A percentile compares a stretch with the other conserved stretches of the same genome.
phyloP scores from a whole-genome alignment of 345 rosid genomes.

The Aquilaria yunnanensis region DNA sequence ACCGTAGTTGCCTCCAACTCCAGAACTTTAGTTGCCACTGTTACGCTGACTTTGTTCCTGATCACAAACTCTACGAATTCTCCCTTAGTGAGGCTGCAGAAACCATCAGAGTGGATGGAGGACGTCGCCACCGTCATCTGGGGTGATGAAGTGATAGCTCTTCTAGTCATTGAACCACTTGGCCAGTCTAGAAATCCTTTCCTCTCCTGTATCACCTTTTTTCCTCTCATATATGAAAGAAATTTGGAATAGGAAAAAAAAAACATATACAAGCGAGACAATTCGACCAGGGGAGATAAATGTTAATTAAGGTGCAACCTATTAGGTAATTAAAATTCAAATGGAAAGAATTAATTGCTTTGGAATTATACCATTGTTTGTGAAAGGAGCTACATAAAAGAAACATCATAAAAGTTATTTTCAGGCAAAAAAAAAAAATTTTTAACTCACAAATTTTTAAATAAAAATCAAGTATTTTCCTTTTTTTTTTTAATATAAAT shows the following conservation, averaged over 20 bases:
- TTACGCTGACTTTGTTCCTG: slow-evolving; percentile 31
- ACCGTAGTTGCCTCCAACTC: slow-evolving; percentile 25
- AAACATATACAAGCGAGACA: slow-evolving; percentile 5
- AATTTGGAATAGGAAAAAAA: not conserved
- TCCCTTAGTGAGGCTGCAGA: slow-evolving; percentile 56
- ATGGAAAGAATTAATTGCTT: too few species aligned
- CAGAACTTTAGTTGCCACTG: slow-evolving; percentile 18
- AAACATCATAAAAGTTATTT: too few species aligned
- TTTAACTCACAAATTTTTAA: too few species aligned
- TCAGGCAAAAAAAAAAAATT: too few species aligned
- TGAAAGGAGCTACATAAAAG: too few species aligned
- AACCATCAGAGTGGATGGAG: slow-evolving; percentile 71
- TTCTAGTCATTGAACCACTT: slow-evolving; percentile 69
- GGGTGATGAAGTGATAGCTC: slow-evolving; percentile 91
- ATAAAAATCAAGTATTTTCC: too few species aligned
- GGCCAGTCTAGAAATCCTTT: slow-evolving; percentile 53
- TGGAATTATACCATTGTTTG: too few species aligned
- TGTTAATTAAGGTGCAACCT: too few species aligned
- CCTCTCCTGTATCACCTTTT: slow-evolving; percentile 22
- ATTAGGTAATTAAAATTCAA: too few species aligned
- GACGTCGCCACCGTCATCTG: slow-evolving; percentile 81
- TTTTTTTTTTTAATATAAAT: too few species aligned
- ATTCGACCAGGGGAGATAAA: not conserved
- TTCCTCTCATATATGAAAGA: not conserved
- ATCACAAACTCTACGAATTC: slow-evolving; percentile 59